Conservation (phyloP, 139 green algal species). For the Marvania coccoides region DNA sequence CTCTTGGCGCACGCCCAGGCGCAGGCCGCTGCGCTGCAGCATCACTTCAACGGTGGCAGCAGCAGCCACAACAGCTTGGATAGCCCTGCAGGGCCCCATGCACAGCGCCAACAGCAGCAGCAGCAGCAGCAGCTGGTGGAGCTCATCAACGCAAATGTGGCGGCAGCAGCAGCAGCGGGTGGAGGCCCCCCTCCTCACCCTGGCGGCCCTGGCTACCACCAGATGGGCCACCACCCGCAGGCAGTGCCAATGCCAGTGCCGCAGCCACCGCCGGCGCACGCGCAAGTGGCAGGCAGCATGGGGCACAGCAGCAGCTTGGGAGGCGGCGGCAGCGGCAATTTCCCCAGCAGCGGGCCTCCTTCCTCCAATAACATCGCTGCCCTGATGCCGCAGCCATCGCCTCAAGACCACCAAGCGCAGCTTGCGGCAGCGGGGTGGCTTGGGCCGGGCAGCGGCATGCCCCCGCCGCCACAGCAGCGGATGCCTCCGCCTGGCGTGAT, state of each 20-base stretch:
- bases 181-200: neutral
- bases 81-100: too few species aligned
- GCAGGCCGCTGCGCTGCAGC: constrained; percentile 5
- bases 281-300: neutral
- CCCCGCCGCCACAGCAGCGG: neutral
- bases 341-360: neutral
- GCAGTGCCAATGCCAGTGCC: neutral
- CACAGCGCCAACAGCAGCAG: neutral
- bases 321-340: too few species aligned
- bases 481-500: neutral
- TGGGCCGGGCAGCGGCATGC: neutral
- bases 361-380: constrained; percentile 7
- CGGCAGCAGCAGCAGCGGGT: neutral
- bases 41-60: constrained; percentile 7
- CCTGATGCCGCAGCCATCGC: constrained; percentile 10
- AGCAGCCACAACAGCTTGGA: neutral
- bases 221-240: neutral
- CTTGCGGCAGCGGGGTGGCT: neutral
- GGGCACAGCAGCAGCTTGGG: neutral
- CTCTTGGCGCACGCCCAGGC: constrained; percentile 3
- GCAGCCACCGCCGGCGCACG: neutral
- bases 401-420: neutral
- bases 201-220: neutral
- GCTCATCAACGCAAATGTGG: constrained; percentile 4
- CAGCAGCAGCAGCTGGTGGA: constrained; percentile 10